phyloP scores from a whole-genome alignment of 345 rosid genomes.

The Conringia planisiliqua region DNA sequence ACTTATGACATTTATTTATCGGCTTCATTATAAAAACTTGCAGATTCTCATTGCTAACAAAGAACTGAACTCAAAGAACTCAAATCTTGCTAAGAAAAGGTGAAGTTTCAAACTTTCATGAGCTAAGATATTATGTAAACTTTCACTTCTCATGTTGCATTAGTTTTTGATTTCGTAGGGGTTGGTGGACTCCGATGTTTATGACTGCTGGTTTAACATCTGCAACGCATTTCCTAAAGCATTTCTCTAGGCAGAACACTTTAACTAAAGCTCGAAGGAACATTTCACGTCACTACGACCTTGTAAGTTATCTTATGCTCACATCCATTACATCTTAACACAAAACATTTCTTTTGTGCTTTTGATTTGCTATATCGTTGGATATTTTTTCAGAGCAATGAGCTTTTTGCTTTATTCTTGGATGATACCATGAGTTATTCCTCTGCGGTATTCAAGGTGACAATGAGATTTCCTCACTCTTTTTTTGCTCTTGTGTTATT shows the following conservation, averaged over 20 bases:
- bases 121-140: not conserved
- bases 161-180: constrained; percentile 39
- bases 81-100: constrained; percentile 57
- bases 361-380: not conserved
- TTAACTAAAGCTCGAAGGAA: constrained; percentile 89
- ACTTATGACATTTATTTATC: not conserved
- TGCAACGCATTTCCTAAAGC: constrained; percentile 61
- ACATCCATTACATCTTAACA: not conserved
- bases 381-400: constrained; percentile 56
- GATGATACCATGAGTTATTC: constrained; percentile 87
- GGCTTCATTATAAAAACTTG: not conserved
- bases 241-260: constrained; percentile 61
- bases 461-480: not conserved
- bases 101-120: constrained; percentile 7
- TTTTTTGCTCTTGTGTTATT: not conserved
- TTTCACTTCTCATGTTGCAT: not conserved
- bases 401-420: constrained; percentile 69
- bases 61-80: constrained; percentile 39
- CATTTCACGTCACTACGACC: constrained; percentile 82
- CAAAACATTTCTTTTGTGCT: not conserved
- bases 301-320: constrained; percentile 42
- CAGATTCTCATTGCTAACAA: constrained; percentile 70
- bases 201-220: constrained; percentile 67
- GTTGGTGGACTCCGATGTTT: constrained; percentile 90
- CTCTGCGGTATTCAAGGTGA: constrained; percentile 69